Evolutionary conservation across 345 rosid genomes (phyloP), one percentile per base, ranked within the genome.

Genomic region (Rubroshorea leprosula): DNA sequence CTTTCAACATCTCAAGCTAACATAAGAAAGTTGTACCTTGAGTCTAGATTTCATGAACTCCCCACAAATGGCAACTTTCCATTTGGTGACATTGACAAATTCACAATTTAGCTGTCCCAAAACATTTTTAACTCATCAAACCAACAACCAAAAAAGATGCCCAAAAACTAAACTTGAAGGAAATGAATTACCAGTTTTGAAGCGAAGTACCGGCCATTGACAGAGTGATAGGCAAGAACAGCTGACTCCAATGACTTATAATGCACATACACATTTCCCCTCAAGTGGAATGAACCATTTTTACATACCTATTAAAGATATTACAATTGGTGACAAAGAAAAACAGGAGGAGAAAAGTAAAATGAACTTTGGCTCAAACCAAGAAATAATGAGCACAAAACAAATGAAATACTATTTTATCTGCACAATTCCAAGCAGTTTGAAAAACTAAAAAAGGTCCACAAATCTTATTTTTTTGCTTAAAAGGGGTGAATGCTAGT

Each of bases 31-130:
- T 46, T 67, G 57, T 78, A 86, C 97, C 90, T 78, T 78, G 51
- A 73, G 75, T 72, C 94, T 85, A 24, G 91, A 83, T 78, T 79
- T 89, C 94, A 86, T 87, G 62, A 71, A 93, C 60, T 93, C 96
- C 75, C 99, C 99, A 64, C 99, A 93, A 68, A 93, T 93, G 67
- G 99, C 99, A 35, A 83, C 83, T 76, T 77, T 89, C 99, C 97
- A 93, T 73, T 75, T 83, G 20, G 83, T 79, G 62, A 93, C 66
- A 67, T 89, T 93, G 67, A 89, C 71, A 80, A 84, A 93, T 74
- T 93, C 97, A 66, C 94, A 93, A 4, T 47, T 76, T 68, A 92
- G 74, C 98, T 92, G 80, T 58, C 56, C 58, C 64, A 56, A 62
- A 65, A 27, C 58, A 58, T 0, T 9, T 14, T 24, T 18, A 11